phyloP scores from a whole-genome alignment of 164 flowering plant genomes.

The Protea cynaroides region DNA sequence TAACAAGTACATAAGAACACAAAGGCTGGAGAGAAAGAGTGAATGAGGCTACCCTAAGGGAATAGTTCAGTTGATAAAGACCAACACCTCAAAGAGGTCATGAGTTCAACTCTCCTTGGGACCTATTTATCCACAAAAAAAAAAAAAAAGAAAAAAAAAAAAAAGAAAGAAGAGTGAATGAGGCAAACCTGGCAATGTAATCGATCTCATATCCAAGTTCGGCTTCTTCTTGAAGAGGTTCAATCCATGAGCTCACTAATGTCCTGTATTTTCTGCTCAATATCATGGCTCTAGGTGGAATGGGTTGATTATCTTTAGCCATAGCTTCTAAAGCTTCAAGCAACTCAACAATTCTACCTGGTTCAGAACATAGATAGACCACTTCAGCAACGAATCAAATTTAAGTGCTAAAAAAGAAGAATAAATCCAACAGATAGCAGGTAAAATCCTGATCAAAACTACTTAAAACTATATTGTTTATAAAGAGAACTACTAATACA shows the following conservation, averaged over 20 bases:
- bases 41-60: constrained; percentile 48
- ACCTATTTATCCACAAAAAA: no score
- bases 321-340: constrained; percentile 90
- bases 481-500: neutral
- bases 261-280: constrained; percentile 90
- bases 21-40: neutral
- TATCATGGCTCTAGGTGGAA: constrained; percentile 96
- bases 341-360: constrained; percentile 86
- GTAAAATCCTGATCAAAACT: neutral
- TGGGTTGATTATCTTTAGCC: constrained; percentile 79
- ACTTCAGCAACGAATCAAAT: constrained; percentile 12
- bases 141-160: no score
- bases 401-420: neutral
- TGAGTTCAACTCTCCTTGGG: no score
- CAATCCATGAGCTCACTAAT: constrained; percentile 97
- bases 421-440: neutral
- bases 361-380: constrained; percentile 13
- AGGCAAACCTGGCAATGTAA: constrained; percentile 75
- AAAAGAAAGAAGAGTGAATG: constrained; percentile 4
- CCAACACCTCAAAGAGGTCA: no score
- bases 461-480: neutral
- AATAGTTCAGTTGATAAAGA: no score
- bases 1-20: neutral
- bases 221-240: constrained; percentile 97
- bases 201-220: constrained; percentile 94